These are phyloP conservation scores for Mucor velutinosus DNA, from an alignment of 371 early-diverging fungal genomes.

Conservation along the genomic window DNA sequence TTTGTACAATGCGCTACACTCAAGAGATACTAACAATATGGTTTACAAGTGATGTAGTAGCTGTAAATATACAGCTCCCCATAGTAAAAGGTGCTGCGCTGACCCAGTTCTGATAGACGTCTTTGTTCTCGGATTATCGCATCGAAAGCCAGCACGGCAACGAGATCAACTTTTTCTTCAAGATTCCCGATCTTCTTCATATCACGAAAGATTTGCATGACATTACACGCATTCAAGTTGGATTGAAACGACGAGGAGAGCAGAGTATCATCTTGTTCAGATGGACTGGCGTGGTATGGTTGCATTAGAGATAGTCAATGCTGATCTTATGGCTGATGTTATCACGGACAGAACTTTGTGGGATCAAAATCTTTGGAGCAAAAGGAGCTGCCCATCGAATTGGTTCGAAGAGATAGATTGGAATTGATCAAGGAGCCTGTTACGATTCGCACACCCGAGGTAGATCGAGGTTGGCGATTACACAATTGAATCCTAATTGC, in stretches of 20 bases:
- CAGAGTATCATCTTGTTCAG: slow-evolving; percentile 42
- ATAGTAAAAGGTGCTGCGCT: neutral
- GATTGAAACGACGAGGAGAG: slow-evolving; percentile 38
- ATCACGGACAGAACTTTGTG: neutral
- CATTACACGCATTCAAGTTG: slow-evolving; percentile 30
- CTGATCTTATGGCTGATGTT: neutral
- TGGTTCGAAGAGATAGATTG: slow-evolving; percentile 10
- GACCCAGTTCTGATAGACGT: slow-evolving; percentile 35
- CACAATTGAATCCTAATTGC: neutral
- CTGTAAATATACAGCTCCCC: neutral
- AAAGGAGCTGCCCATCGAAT: slow-evolving; percentile 36
- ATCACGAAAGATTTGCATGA: slow-evolving; percentile 50
- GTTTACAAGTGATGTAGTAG: slow-evolving; percentile 16
- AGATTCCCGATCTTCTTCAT: slow-evolving; percentile 47
- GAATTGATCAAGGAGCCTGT: slow-evolving; percentile 18
- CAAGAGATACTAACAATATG: slow-evolving; percentile 22
- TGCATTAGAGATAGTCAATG: neutral
- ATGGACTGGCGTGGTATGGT: slow-evolving; percentile 25
- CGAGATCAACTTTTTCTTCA: slow-evolving; percentile 53
- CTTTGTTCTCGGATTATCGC: slow-evolving; percentile 59
- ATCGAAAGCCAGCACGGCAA: slow-evolving; percentile 48
- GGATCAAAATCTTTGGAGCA: neutral
- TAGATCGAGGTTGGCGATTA: neutral
- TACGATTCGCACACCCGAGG: slow-evolving; percentile 12
- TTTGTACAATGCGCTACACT: slow-evolving; percentile 3